A percentile compares a stretch with the other conserved stretches of the same genome.
Evolutionary conservation across 768 basidiomycete species (phyloP).

Genomic region (Boletus reticulatus): DNA sequence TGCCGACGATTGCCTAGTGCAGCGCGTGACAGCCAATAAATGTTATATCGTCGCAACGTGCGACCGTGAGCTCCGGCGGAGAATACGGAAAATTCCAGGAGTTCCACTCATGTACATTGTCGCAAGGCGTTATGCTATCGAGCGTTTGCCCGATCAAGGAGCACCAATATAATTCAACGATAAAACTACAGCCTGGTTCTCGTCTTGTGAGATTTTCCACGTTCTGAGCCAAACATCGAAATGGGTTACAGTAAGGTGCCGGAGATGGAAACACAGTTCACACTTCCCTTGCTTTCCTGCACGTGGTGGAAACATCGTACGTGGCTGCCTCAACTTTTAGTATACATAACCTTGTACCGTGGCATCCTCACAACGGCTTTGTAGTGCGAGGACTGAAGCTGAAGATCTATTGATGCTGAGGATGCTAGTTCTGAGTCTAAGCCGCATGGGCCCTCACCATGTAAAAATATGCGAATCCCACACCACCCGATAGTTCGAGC

Average conservation of each 20-base stretch:
- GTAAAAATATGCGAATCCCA: too few relatives aligned
- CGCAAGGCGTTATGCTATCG: constrained; percentile 88
- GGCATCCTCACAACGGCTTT: not conserved
- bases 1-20: constrained; percentile 97
- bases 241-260: not conserved
- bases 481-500: not conserved
- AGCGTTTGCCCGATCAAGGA: constrained; percentile 91
- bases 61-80: constrained; percentile 88
- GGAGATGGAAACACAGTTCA: not conserved
- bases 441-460: too few relatives aligned
- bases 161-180: constrained; percentile 51
- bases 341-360: not conserved
- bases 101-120: constrained; percentile 98
- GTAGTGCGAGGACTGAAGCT: too few relatives aligned
- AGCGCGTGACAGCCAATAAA: constrained; percentile 91
- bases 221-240: not conserved
- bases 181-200: not conserved
- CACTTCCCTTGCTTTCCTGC: not conserved
- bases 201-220: not conserved
- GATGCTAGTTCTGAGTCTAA: too few relatives aligned
- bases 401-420: too few relatives aligned
- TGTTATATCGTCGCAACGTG: constrained; percentile 98
- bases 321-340: not conserved
- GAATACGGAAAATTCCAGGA: constrained; percentile 90
- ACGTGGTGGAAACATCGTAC: not conserved